A percentile compares a stretch with the other conserved stretches of the same genome.
Conservation (phyloP, 139 green algal species). For the Protoeuglena noctilucae region DNA sequence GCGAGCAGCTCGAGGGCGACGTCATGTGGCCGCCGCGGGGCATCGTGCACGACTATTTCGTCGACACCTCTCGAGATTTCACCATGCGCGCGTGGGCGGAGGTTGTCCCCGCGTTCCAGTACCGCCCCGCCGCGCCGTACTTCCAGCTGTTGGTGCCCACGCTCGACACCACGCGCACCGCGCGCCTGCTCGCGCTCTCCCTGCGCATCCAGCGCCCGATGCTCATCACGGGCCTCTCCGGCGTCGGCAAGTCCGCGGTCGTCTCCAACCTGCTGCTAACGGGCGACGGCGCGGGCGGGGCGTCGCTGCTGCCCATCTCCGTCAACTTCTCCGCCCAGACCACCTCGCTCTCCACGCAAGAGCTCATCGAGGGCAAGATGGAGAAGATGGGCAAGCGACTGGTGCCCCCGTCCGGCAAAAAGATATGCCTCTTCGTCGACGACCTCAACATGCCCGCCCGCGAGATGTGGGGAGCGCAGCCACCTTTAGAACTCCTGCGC, state of each 20-base stretch:
- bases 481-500: conserved; percentile 65
- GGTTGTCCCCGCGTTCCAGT: conserved; percentile 43
- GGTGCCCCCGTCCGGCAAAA: conserved; percentile 49
- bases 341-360: conserved; percentile 42
- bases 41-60: conserved; percentile 55
- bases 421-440: conserved; percentile 71
- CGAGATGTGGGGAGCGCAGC: conserved; percentile 66
- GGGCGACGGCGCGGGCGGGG: no score
- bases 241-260: conserved; percentile 65
- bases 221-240: conserved; percentile 51
- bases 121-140: conserved; percentile 48
- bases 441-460: conserved; percentile 76
- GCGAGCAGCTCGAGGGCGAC: conserved; percentile 11
- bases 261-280: no score
- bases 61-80: conserved; percentile 18
- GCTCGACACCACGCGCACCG: conserved; percentile 48
- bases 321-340: conserved; percentile 75
- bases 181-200: conserved; percentile 38
- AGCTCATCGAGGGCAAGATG: conserved; percentile 59
- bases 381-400: conserved; percentile 70
- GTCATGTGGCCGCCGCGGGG: conserved; percentile 11
- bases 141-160: conserved; percentile 67
- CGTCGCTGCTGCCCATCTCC: conserved; percentile 43
- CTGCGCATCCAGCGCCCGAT: conserved; percentile 46
- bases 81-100: conserved; percentile 40